Evolutionary conservation across 129 eudicot species (phyloP).

Genomic region (Flaveria bidentis): DNA sequence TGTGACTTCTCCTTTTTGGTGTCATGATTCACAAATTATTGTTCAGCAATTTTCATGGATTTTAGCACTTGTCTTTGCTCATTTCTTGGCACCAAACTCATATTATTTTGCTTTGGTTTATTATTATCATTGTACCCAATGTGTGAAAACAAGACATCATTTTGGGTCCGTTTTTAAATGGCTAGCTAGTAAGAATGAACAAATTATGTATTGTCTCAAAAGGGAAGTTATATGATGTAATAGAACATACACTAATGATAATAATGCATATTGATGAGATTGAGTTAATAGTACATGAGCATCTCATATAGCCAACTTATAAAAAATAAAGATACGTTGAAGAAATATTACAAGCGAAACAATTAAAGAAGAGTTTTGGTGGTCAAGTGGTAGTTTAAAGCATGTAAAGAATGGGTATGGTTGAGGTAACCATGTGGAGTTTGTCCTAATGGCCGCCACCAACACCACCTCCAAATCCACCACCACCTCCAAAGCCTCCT

Average conservation of each 20-base stretch:
- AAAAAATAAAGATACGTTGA: not conserved
- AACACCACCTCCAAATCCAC: not conserved
- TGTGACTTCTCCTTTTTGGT: conserved; percentile 43
- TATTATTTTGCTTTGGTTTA: not conserved
- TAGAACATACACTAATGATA: not conserved
- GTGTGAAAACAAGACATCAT: conserved; percentile 11
- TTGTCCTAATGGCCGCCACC: conserved; percentile 26
- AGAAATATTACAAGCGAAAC: not conserved
- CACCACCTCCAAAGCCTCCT: conserved; percentile 9
- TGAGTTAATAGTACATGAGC: conserved; percentile 14
- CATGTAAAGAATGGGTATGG: not conserved
- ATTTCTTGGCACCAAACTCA: conserved; percentile 22
- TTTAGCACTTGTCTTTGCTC: conserved; percentile 38
- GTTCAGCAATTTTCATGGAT: conserved; percentile 35
- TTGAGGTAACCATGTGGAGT: not conserved
- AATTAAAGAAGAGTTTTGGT: not conserved
- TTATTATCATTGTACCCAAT: not conserved
- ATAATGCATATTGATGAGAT: not conserved
- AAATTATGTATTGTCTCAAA: not conserved
- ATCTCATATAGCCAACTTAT: not conserved
- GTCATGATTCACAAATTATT: conserved; percentile 48
- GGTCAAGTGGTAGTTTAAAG: not conserved
- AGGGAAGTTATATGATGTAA: not conserved
- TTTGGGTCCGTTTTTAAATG: not conserved
- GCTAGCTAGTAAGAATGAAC: not conserved